Evolutionary conservation across 1,139 yeast genomes (phyloP).

Genomic region (Nematodospora anomalae): DNA sequence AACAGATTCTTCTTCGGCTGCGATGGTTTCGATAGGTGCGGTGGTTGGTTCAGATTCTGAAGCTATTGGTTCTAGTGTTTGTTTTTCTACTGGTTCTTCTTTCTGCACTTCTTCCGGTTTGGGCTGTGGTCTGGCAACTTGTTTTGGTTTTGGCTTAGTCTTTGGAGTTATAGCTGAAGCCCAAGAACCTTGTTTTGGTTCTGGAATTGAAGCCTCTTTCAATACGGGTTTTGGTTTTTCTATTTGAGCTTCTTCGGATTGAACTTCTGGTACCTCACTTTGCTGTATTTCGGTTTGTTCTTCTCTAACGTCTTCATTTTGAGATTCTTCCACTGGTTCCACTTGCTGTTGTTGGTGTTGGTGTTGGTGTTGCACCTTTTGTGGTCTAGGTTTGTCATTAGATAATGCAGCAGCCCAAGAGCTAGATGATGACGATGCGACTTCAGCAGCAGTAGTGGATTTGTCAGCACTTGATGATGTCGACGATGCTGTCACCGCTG

Average conservation of each 20-base stretch:
- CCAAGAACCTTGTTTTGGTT: slow-evolving; percentile 48
- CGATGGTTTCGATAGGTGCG: slow-evolving; percentile 11
- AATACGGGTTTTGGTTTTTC: slow-evolving; percentile 24
- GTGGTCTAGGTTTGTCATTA: slow-evolving; percentile 32
- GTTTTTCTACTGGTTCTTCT: slow-evolving; percentile 19
- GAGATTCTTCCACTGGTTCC: slow-evolving; percentile 10
- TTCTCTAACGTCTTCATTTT: slow-evolving; percentile 6
- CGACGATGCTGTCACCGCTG: slow-evolving; percentile 8
- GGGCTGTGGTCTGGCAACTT: slow-evolving; percentile 14
- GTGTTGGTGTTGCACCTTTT: slow-evolving; percentile 1
- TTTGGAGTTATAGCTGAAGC: slow-evolving; percentile 62
- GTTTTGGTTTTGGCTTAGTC: slow-evolving; percentile 34
- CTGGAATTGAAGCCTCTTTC: slow-evolving; percentile 33
- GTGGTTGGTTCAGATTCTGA: slow-evolving; percentile 18
- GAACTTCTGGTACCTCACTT: slow-evolving; percentile 2
- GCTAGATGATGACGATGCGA: slow-evolving; percentile 25
- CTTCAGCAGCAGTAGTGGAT: slow-evolving; percentile 8
- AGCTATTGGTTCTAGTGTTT: slow-evolving; percentile 19
- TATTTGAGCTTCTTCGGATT: slow-evolving; percentile 10
- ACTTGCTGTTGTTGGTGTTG: slow-evolving; percentile 3
- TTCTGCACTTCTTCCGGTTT: slow-evolving; percentile 14
- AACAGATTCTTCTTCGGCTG: slow-evolving; percentile 12
- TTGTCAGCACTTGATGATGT: slow-evolving; percentile 3
- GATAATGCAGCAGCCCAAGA: slow-evolving; percentile 58
- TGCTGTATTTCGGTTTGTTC: slow-evolving; percentile 3